Conservation (phyloP, 1,284 basidiomycete species). For the Boletellus dicymbophilus region DNA sequence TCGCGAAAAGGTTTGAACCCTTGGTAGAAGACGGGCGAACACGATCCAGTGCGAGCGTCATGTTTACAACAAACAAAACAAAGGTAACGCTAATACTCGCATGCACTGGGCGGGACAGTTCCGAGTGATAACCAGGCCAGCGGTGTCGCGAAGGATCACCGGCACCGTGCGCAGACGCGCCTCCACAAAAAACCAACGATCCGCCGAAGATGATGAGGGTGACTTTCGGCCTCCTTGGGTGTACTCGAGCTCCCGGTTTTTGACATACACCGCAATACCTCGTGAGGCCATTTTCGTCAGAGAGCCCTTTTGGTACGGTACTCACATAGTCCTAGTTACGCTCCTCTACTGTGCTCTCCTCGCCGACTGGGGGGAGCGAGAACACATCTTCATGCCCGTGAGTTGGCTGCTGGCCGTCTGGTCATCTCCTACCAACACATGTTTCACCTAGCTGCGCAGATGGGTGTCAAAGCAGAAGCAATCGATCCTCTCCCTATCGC, state of each 20-base stretch:
- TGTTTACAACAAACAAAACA: slow-evolving; percentile 7
- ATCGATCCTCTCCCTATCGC: slow-evolving; percentile 49
- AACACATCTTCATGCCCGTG: slow-evolving; percentile 72
- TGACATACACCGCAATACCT: slow-evolving; percentile 53
- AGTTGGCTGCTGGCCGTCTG: slow-evolving; percentile 25
- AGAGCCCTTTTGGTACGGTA: neutral
- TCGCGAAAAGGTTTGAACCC: too few relatives aligned
- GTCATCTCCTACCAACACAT: neutral
- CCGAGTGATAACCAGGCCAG: slow-evolving; percentile 2
- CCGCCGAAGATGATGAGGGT: slow-evolving; percentile 16
- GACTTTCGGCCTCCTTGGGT: slow-evolving; percentile 62
- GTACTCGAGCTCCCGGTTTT: slow-evolving; percentile 45
- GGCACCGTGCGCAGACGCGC: slow-evolving; percentile 8
- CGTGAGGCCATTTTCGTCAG: slow-evolving; percentile 36
- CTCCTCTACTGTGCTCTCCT: slow-evolving; percentile 60
- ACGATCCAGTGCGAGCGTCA: too few relatives aligned
- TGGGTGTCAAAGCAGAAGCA: slow-evolving; percentile 46
- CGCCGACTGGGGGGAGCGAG: slow-evolving; percentile 66
- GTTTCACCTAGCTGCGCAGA: slow-evolving; percentile 44
- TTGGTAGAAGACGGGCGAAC: too few relatives aligned
- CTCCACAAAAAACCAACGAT: slow-evolving; percentile 19
- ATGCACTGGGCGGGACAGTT: slow-evolving; percentile 8
- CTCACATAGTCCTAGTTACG: slow-evolving; percentile 39
- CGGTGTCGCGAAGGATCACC: neutral
- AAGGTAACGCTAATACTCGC: neutral